phyloP scores from a whole-genome alignment of 768 basidiomycete genomes.

The Tephrocybe sp. region DNA sequence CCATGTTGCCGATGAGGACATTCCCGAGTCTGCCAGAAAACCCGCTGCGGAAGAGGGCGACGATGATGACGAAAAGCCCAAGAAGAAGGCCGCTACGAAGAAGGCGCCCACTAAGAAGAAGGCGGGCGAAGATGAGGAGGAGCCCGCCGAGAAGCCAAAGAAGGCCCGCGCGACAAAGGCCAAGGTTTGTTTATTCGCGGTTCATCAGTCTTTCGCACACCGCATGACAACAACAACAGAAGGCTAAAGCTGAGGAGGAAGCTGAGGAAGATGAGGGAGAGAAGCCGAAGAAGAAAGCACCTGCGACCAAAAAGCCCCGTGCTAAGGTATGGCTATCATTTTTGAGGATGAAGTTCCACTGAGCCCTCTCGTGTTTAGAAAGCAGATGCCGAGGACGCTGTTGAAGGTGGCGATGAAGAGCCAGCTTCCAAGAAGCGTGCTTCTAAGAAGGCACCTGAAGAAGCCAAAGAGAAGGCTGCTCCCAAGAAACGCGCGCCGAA shows the following conservation, averaged over 20 bases:
- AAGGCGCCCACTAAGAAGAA: constrained; percentile 35
- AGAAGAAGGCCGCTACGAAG: constrained; percentile 45
- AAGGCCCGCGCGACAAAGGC: constrained; percentile 15
- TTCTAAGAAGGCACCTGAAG: constrained; percentile 33
- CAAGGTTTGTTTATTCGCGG: constrained; percentile 7
- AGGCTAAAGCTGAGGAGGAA: constrained; percentile 29
- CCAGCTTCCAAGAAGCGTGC: constrained; percentile 47
- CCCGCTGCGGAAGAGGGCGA: constrained; percentile 23
- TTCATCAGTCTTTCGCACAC: not conserved
- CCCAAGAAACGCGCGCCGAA: constrained; percentile 49
- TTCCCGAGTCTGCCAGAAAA: constrained; percentile 73
- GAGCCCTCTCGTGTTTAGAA: constrained; percentile 15
- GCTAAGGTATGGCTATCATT: constrained; percentile 22
- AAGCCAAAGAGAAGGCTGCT: constrained; percentile 47
- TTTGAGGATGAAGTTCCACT: not conserved
- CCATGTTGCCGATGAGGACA: constrained; percentile 80
- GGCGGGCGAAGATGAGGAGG: constrained; percentile 10
- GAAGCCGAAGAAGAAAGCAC: constrained; percentile 55
- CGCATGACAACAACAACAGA: constrained; percentile 12
- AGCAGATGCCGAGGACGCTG: constrained; percentile 29
- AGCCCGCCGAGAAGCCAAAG: constrained; percentile 23
- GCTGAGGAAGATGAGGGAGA: constrained; percentile 46
- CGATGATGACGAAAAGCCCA: constrained; percentile 26
- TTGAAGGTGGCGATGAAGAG: constrained; percentile 30
- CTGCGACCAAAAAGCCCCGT: constrained; percentile 30